Conservation (phyloP, 1,284 basidiomycete genomes). For the Golubevia pallescens region DNA sequence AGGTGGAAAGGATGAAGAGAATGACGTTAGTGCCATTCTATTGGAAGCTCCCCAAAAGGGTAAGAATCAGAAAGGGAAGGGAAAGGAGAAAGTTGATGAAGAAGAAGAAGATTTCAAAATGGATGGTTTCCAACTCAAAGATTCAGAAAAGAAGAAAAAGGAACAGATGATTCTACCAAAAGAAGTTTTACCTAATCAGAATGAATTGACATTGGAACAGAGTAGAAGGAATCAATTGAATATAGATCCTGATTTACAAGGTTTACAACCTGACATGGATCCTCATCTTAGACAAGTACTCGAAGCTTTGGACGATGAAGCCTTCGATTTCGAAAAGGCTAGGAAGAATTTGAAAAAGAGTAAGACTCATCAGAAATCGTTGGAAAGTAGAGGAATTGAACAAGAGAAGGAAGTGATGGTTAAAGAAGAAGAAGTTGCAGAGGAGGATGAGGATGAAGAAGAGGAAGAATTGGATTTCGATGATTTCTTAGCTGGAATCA, state of each 20-base stretch:
- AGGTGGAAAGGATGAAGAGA: constrained; percentile 10
- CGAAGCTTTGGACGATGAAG: constrained; percentile 95
- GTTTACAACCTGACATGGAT: constrained; percentile 95
- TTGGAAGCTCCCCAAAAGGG: constrained; percentile 8
- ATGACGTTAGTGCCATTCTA: not conserved
- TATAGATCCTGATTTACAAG: constrained; percentile 67
- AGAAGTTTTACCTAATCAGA: constrained; percentile 65
- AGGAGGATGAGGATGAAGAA: constrained; percentile 40
- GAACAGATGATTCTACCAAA: constrained; percentile 69
- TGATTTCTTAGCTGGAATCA: constrained; percentile 69
- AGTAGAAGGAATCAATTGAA: constrained; percentile 16
- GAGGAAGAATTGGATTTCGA: constrained; percentile 33
- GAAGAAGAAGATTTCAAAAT: constrained; percentile 6
- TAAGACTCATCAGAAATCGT: constrained; percentile 2
- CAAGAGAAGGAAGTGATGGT: constrained; percentile 74
- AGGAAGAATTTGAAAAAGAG: not conserved
- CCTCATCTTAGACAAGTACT: constrained; percentile 90
- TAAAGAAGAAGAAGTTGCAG: constrained; percentile 72
- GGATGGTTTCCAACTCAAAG: not conserved
- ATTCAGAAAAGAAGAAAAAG: too few species aligned
- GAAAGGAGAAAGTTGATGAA: constrained; percentile 10
- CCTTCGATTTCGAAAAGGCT: constrained; percentile 58
- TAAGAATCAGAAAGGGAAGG: constrained; percentile 3
- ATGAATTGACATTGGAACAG: constrained; percentile 30
- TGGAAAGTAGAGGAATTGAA: constrained; percentile 8